Percentiles rank a stretch among this genome's conserved stretches.
Conservation (phyloP, 805 yeast species). For the Candida maltosa region DNA sequence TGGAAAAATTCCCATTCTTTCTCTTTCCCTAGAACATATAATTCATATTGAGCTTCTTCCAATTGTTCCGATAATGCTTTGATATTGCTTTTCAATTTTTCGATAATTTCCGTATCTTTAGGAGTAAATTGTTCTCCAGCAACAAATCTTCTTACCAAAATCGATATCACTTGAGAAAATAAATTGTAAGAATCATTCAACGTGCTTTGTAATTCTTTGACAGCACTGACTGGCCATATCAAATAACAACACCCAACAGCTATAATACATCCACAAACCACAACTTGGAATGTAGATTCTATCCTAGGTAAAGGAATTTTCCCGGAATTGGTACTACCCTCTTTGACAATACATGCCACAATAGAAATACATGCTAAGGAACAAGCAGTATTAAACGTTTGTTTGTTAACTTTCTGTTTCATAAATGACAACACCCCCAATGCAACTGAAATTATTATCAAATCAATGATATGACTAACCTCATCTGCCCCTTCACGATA, state of each 20-base stretch:
- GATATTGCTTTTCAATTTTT: constrained; percentile 38
- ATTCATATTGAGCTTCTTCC: constrained; percentile 63
- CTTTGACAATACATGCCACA: constrained; percentile 69
- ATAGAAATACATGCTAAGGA: constrained; percentile 70
- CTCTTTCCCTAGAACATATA: constrained; percentile 52
- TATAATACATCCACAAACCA: constrained; percentile 55
- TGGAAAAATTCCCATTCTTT: constrained; percentile 44
- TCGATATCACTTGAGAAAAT: constrained; percentile 47
- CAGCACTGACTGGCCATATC: constrained; percentile 63
- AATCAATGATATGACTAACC: constrained; percentile 50
- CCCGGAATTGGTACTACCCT: constrained; percentile 62
- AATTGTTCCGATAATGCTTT: constrained; percentile 36
- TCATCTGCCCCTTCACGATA: constrained; percentile 45
- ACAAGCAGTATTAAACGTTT: constrained; percentile 78
- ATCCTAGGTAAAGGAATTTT: constrained; percentile 54
- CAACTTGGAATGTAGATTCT: constrained; percentile 53
- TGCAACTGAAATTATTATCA: constrained; percentile 50
- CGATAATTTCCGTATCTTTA: constrained; percentile 34
- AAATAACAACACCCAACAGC: constrained; percentile 60
- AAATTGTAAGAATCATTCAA: constrained; percentile 51
- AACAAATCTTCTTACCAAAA: constrained; percentile 47
- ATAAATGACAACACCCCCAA: constrained; percentile 66
- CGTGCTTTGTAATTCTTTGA: constrained; percentile 36
- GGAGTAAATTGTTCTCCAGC: constrained; percentile 43
- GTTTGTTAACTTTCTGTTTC: constrained; percentile 64